A percentile compares a stretch with the other conserved stretches of the same genome.
These are phyloP conservation scores for Dichomitus squalens DNA, from an alignment of 1,284 basidiomycete genomes.

Conservation along the genomic window DNA sequence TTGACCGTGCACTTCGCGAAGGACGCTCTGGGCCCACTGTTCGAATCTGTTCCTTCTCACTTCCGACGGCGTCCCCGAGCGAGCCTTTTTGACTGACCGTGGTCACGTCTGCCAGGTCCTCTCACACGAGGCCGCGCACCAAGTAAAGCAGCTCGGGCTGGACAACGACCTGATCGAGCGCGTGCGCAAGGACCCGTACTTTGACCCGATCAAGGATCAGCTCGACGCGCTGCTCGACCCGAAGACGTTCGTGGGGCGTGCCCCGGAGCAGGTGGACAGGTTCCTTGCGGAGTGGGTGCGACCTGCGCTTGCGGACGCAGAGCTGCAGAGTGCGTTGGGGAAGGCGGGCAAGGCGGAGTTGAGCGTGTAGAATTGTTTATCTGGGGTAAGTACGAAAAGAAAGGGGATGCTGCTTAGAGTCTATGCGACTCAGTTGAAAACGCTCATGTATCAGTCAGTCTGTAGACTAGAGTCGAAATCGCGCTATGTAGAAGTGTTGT, in stretches of 20 bases:
- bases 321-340: constrained; percentile 62
- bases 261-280: constrained; percentile 90
- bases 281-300: constrained; percentile 90
- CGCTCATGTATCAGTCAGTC: too few relatives aligned
- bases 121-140: constrained; percentile 94
- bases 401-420: too few relatives aligned
- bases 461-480: too few relatives aligned
- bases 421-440: too few relatives aligned
- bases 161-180: constrained; percentile 97
- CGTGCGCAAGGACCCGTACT: constrained; percentile 70
- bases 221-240: constrained; percentile 80
- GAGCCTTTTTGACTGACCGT: too few relatives aligned
- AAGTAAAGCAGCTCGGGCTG: constrained; percentile 94
- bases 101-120: too few relatives aligned
- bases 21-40: too few relatives aligned
- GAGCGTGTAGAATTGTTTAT: constrained; percentile 30
- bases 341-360: constrained; percentile 39
- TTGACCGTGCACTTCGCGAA: neutral
- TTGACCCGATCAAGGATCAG: constrained; percentile 61
- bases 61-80: neutral
- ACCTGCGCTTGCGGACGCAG: constrained; percentile 77
- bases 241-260: constrained; percentile 85
- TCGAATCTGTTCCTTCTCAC: neutral
- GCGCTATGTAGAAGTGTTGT: too few relatives aligned
- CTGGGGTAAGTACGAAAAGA: neutral